Evolutionary conservation across 23 red algal species (phyloP).

Genomic region (Gracilaria domingensis): DNA sequence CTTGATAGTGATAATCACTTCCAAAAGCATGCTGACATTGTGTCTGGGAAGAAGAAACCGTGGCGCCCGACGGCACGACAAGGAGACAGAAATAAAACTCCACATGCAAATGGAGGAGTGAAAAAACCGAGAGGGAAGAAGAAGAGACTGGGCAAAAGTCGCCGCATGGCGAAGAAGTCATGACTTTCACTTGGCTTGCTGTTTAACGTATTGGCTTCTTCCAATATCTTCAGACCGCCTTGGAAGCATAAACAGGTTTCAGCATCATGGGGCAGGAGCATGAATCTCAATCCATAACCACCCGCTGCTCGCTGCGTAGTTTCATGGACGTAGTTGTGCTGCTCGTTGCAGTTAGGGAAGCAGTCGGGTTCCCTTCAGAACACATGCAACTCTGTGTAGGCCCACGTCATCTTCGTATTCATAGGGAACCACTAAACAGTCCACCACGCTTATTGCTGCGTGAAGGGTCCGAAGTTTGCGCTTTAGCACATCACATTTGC

Average conservation of each 20-base stretch:
- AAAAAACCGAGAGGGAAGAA: slow-evolving; percentile 40
- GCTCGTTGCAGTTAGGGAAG: background rate
- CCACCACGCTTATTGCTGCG: slow-evolving; percentile 6
- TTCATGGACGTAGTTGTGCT: background rate
- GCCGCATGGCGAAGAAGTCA: slow-evolving; percentile 25
- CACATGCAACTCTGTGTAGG: slow-evolving; percentile 15
- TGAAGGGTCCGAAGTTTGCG: background rate
- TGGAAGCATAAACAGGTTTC: too few relatives aligned
- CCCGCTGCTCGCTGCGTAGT: too few relatives aligned
- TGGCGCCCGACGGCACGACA: slow-evolving; percentile 13
- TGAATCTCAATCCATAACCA: too few relatives aligned
- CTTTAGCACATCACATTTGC: background rate
- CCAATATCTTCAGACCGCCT: too few relatives aligned
- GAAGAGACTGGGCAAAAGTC: slow-evolving; percentile 49
- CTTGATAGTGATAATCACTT: slow-evolving; percentile 60
- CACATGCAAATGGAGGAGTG: slow-evolving; percentile 25
- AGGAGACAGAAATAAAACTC: background rate
- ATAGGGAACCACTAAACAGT: slow-evolving; percentile 47
- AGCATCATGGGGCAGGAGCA: too few relatives aligned
- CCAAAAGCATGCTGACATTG: slow-evolving; percentile 40
- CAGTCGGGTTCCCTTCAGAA: slow-evolving; percentile 14
- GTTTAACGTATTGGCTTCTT: background rate
- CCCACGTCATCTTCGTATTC: slow-evolving; percentile 53
- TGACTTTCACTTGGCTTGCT: background rate
- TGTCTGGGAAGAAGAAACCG: slow-evolving; percentile 38